phyloP scores from a whole-genome alignment of 1,284 basidiomycete genomes.

The Microbotryomycetes sp. region DNA sequence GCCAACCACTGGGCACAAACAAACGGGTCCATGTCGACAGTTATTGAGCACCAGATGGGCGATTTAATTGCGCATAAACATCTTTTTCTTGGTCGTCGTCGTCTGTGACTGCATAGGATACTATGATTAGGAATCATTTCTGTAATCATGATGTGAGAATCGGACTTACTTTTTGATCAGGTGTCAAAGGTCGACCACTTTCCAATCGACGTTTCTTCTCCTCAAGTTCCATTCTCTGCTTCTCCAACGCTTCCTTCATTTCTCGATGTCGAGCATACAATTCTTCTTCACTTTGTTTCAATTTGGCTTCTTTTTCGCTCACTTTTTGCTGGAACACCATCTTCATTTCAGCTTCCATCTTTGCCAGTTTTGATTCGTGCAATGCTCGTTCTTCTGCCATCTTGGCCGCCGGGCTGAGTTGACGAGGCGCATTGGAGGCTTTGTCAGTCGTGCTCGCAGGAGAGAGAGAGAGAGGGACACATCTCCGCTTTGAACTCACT shows the following conservation, averaged over 20 bases:
- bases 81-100: background rate
- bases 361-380: constrained; percentile 72
- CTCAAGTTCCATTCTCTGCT: constrained; percentile 88
- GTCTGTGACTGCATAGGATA: background rate
- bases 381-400: constrained; percentile 83
- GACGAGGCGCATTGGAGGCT: background rate
- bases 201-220: constrained; percentile 98
- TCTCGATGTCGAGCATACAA: constrained; percentile 94
- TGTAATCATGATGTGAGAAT: background rate
- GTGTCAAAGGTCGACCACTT: constrained; percentile 85
- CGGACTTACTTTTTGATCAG: constrained; percentile 49
- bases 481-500: too few relatives aligned
- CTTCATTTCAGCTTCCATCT: constrained; percentile 87
- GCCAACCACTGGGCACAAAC: too few relatives aligned
- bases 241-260: constrained; percentile 98
- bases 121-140: too few relatives aligned
- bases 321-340: constrained; percentile 97
- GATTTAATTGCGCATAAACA: background rate
- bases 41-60: too few relatives aligned
- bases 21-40: too few relatives aligned
- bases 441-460: too few relatives aligned
- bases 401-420: constrained; percentile 75
- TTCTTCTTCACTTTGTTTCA: constrained; percentile 97
- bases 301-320: constrained; percentile 93
- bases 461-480: background rate